These are phyloP conservation scores for Adansonia gregorii DNA, from an alignment of 441 rosid species.

Conservation along the genomic window DNA sequence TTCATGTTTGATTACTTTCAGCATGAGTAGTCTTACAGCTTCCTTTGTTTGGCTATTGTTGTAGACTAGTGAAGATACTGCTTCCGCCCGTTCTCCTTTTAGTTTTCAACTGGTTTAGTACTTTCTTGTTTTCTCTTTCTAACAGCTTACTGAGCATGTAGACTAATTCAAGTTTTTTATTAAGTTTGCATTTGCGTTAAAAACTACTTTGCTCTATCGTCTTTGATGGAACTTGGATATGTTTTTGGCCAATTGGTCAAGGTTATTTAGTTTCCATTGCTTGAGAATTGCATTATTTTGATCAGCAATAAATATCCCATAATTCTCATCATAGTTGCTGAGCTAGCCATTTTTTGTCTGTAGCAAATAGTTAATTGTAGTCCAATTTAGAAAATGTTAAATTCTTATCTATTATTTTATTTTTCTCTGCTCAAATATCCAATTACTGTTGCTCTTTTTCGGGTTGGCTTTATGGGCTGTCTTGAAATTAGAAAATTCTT, in stretches of 20 bases:
- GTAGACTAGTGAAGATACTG: not conserved
- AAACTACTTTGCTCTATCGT: not conserved
- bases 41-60: slow-evolving; percentile 8
- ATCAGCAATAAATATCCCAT: not conserved
- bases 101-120: not conserved
- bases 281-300: slow-evolving; percentile 5
- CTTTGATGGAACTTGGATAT: not conserved
- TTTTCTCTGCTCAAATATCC: not conserved
- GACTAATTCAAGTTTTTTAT: not conserved
- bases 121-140: not conserved
- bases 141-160: not conserved
- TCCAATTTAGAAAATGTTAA: not conserved
- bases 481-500: slow-evolving; percentile 20
- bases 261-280: not conserved
- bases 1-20: slow-evolving; percentile 10
- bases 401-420: not conserved
- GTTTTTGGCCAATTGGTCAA: slow-evolving; percentile 3
- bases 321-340: not conserved
- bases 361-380: not conserved
- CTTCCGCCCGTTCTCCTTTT: not conserved
- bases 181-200: not conserved
- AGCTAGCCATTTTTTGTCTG: not conserved
- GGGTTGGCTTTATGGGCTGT: slow-evolving; percentile 15
- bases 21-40: not conserved
- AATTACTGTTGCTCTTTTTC: not conserved